These are phyloP conservation scores for Cryptococcus sp. DNA, from an alignment of 1,284 basidiomycete species.

Conservation along the genomic window DNA sequence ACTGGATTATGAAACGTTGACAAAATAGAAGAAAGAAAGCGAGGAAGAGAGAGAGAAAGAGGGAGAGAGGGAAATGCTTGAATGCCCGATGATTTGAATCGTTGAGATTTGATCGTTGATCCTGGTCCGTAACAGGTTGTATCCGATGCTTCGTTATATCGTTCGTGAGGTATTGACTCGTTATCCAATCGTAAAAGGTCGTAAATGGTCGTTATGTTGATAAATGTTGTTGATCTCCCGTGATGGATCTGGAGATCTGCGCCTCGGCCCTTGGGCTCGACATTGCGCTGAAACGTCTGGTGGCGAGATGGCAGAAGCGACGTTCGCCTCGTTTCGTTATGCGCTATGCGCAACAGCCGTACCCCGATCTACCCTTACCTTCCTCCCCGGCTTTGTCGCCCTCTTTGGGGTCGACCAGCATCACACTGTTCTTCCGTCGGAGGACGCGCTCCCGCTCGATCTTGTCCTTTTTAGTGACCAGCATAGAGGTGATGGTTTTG, in stretches of 20 bases:
- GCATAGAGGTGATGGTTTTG: slow-evolving; percentile 43
- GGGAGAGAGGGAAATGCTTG: not conserved
- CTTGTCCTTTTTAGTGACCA: slow-evolving; percentile 48
- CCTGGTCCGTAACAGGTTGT: too few relatives aligned
- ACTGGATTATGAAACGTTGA: not conserved
- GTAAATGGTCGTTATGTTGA: not conserved
- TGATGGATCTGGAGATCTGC: not conserved
- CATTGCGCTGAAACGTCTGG: not conserved
- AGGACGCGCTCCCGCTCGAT: slow-evolving; percentile 47
- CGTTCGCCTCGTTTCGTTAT: too few relatives aligned
- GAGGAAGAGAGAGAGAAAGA: too few relatives aligned
- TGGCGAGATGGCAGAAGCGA: too few relatives aligned
- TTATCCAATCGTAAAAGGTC: slow-evolving; percentile 1
- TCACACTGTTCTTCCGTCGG: slow-evolving; percentile 46
- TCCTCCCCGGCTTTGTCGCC: slow-evolving; percentile 8
- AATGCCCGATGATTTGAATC: not conserved
- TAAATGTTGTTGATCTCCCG: not conserved
- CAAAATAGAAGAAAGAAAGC: not conserved
- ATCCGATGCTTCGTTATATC: too few relatives aligned
- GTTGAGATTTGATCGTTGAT: too few relatives aligned
- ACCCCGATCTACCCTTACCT: slow-evolving; percentile 17
- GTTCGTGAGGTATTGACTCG: too few relatives aligned
- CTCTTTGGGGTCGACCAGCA: slow-evolving; percentile 41
- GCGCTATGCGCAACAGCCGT: slow-evolving; percentile 24
- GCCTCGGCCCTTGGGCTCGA: not conserved